Evolutionary conservation across 225 moss, liverwort and hornwort species (phyloP), one percentile per base, ranked within the genome.

Genomic region (Straminergon stramineum): DNA sequence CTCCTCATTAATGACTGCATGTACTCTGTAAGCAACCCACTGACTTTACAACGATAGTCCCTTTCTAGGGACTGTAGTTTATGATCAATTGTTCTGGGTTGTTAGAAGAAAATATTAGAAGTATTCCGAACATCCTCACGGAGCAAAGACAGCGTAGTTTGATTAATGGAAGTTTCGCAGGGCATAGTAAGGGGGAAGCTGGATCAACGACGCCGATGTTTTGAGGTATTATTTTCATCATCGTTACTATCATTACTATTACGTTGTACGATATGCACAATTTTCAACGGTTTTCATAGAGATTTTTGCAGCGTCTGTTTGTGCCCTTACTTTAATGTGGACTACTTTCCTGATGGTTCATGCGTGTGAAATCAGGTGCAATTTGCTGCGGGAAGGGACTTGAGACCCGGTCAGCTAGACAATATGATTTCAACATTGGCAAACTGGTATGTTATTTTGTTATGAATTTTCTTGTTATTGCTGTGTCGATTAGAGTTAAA

Each of bases 1-100:
- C 95, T 98, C 82, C 94, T 98, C 71, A 98, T 98, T 88, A 98
- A 98, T 87, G 97, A 98, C 85, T 98, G 97, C 93, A 98, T 98
- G 97, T 98, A 98, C 92, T 96, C 96, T 94, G 97, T 97, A 92
- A 79, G 96, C 84, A 63, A 66, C 69, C 30, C n/a, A 48, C 69
- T 66, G 87, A 79, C 55, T 66, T 87, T 24, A 41, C 37, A 34
- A 60, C 16, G 43, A 43, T 37, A 21, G 41, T 77, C 79, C 28
- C 26, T 39, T 52, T 31, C 62, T 71, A 69, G 55, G 28, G 51
- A 37, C 70, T 84, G 34, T 65, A 21, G 28, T 62, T 55, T 62
- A 35, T 37, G 64, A 41, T 73, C 13, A 28, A 78, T 87, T 62
- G 10, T 77, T 85, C 18, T 86, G 66, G 64, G 23, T 51, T 83